Base-by-base conservation (phyloP, 208 protist species). In the Acanthamoeba comandoni region DNA sequence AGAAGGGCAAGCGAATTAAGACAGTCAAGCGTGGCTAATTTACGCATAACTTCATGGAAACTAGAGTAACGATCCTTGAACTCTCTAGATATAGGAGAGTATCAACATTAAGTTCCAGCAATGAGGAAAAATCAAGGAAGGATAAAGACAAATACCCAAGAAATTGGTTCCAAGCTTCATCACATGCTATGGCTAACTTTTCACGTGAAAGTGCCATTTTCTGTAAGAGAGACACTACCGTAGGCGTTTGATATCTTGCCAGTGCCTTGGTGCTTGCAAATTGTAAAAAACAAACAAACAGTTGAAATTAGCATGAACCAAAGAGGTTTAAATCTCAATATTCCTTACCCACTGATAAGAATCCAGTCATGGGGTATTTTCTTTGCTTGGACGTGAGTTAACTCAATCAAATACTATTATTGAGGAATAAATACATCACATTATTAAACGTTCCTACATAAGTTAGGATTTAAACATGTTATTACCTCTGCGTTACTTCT, bases 21-120 rank as follows among this genome's bases (percentile, higher is more conserved):
- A 48, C 93, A 95, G 67, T 95, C 93, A 9, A 93, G 53, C 19
- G 48, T 29, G 31, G 91, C 92, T 13, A 93, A 55, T 26, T 70
- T 43, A 5, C 58, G 43, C 49, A 92, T 86, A 2, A 91, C 64
- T 22, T 58, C 57, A 24, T 62, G 52, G 57, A 95, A 69, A n/a
- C 31, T 48, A 49, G 93, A 80, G 58, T 94, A 94, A 5, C 80
- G 49, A 3, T 9, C 15, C 17, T 65, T 52, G 29, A 94, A 92
- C 31, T 92, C 75, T 9, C 91, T 94, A 85, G 8, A 90, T 17
- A 51, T 9, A 24, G 29, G 2, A 85, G 31, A 53, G 22, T 35
- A 85, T 51, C 17, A 85, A 13, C 17, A 22, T 53, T 85, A 26
- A 19, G 75, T 22, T 15, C n/a, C 11, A 65, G 26, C 22, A 65